Conservation (phyloP, 2,329 filamentous ascomycete species). For the Fusarium sp. region DNA sequence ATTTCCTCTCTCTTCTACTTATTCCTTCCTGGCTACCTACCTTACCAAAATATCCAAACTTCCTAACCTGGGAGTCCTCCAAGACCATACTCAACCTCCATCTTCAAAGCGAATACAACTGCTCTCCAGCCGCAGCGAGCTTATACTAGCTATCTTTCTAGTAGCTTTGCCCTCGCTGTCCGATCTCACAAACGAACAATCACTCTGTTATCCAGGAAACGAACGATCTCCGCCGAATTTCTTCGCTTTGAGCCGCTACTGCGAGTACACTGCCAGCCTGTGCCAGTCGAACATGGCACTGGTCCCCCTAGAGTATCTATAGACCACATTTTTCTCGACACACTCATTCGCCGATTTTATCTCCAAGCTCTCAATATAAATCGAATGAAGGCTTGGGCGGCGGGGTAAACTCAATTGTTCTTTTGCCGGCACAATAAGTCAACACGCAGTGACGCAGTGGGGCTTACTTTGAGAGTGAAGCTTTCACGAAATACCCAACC, state of each 20-base stretch:
- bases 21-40: constrained; percentile 7
- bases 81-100: constrained; percentile 5
- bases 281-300: constrained; percentile 41
- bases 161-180: not conserved
- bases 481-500: not conserved
- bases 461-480: constrained; percentile 3
- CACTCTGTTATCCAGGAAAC: not conserved
- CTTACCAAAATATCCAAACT: constrained; percentile 1
- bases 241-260: constrained; percentile 21
- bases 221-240: constrained; percentile 10
- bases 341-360: constrained; percentile 10
- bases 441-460: constrained; percentile 2
- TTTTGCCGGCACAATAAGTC: constrained; percentile 10
- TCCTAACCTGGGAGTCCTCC: not conserved
- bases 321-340: constrained; percentile 27
- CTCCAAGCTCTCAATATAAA: not conserved
- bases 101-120: constrained; percentile 14
- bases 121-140: constrained; percentile 11
- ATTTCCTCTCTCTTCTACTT: not conserved
- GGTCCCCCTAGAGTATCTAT: constrained; percentile 20
- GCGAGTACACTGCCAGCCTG: constrained; percentile 12
- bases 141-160: not conserved
- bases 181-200: constrained; percentile 8
- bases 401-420: constrained; percentile 20
- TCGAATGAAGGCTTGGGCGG: not conserved